Base-by-base conservation (phyloP, 2,329 filamentous ascomycete genomes). In the Cadophora luteo-olivacea region DNA sequence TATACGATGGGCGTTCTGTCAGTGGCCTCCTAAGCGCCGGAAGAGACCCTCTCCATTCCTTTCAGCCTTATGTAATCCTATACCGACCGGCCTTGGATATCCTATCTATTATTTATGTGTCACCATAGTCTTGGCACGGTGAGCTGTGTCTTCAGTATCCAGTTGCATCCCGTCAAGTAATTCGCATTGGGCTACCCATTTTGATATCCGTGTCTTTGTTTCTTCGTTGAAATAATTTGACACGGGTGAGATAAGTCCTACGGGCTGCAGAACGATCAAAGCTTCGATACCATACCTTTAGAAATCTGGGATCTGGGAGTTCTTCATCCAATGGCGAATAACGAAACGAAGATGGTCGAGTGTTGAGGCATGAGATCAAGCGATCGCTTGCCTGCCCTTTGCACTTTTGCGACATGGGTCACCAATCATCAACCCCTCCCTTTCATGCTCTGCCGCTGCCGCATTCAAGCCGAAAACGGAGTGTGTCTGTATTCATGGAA, bases 401-500 rank as follows among this genome's bases (percentile, higher is more conserved):
- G 57, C 57, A 60, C 57, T 60, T 60, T 60, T 60, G 57, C 7
- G 57, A 60, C 57, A 60, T 60, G 57, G 57, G 57, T 45, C 57
- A 25, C 33, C 33, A 41, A 60, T 60, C 57, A 41, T 45, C 12
- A 45, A 19, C n/a, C 57, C 57, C 57, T 16, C 22, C 22, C 24
- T 45, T 14, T 45, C 6, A 16, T 45, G 41, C 36, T 60, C 33
- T 60, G 57, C 57, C 57, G 36, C 25, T 45, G n/a, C 36, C 36
- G 57, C 22, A 45, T 58, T 24, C 57, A 29, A 60, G 57, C 57
- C 41, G 57, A 60, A 29, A 60, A 9, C 16, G 24, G 55, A 38
- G n/a, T 24, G n/a, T n/a, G 4, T 57, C 16, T 33, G 33, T 60
- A 7, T 12, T 29, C 16, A 25, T 41, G 57, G 36, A 29, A 11